Base-by-base conservation (phyloP, 129 eudicot species). In the Mikania micrantha region DNA sequence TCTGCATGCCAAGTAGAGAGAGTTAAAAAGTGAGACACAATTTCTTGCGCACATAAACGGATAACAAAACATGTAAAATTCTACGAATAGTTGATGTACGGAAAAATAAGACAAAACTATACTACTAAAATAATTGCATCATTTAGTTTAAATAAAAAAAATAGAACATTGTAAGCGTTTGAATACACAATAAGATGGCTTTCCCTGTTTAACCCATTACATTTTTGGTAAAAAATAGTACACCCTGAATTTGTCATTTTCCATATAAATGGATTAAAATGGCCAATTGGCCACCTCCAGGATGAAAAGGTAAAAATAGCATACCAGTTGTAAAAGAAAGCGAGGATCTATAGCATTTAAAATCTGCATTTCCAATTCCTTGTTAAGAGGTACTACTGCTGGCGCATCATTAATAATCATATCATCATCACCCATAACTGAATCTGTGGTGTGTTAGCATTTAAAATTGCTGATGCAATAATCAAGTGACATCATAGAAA, bases 311-410 rank as follows among this genome's bases (percentile, higher is more conserved):
- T 56, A 27, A 50, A 29, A 57, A 53, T 66, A 48, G 53, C 85
- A 53, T 84, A 93, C 98, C 96, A 93, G 69, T 68, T 86, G 95
- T 39, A 79, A 74, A 71, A 93, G 95, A 84, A 93, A 88, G 47
- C n/a, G n/a, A n/a, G 96, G 80, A 79, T 93, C 92, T 50, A 93
- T 78, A 16, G 98, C 92, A 70, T 79, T 74, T 59, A 77, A 75
- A 72, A 93, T 93, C 75, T 93, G 96, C 44, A 53, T 80, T 70
- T 93, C 88, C 81, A 93, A 68, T 63, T 82, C 95, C 79, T 50
- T 74, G 68, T 78, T 86, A 11, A 93, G 67, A 67, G 71, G 77
- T 60, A 74, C 68, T 39, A 38, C 79, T 25, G 65, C 28, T 8
- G 36, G 69, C 64, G 78, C 85, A 76, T 88, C 96, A 44, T 70